Base-by-base conservation (phyloP, 306 rosid genomes). In the Dryas alaskensis region DNA sequence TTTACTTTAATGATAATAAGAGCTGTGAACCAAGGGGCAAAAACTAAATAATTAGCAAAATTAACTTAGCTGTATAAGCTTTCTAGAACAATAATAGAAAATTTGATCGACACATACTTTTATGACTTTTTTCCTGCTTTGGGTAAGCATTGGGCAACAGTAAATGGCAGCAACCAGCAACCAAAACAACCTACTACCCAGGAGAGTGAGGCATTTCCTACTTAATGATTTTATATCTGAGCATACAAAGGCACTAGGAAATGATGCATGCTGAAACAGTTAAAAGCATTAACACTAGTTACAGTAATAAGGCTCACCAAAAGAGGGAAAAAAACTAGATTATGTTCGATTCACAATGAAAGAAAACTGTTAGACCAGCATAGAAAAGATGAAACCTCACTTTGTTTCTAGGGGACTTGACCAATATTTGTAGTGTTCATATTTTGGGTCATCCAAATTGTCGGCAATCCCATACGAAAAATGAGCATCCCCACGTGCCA, bases 391-490 rank as follows among this genome's bases (percentile, higher is more conserved):
- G 76, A 77, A 78, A 63, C 14, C 91, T 86, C 81, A 85, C 96
- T 58, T 86, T 73, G 96, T 88, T 88, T 90, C 96, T 59, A 90
- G 78, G 43, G 96, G 96, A 73, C 87, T 90, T 37, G 96, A 90
- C 96, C 96, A 90, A 67, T 88, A 90, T 79, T 85, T 90, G 80
- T 86, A 88, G 80, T 90, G 93, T 48, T 86, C 66, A 78, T 90
- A 90, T 84, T 85, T 88, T 10, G 82, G 79, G 76, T 90, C 93
- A 67, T 86, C 90, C 83, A 90, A 84, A 85, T 90, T 76, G 74
- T 86, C 89, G 8, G 96, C 96, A 79, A 90, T 86, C 73, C 92
- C 96, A 55, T 86, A 65, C 5, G 96, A 90, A 85, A 86, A 90
- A 85, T 90, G 93, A 74, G 82, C 86, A 74, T 68, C 86, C 63